phyloP scores from a whole-genome alignment of 176 grass and related monocot species.

The Cenchrus purpureus region DNA sequence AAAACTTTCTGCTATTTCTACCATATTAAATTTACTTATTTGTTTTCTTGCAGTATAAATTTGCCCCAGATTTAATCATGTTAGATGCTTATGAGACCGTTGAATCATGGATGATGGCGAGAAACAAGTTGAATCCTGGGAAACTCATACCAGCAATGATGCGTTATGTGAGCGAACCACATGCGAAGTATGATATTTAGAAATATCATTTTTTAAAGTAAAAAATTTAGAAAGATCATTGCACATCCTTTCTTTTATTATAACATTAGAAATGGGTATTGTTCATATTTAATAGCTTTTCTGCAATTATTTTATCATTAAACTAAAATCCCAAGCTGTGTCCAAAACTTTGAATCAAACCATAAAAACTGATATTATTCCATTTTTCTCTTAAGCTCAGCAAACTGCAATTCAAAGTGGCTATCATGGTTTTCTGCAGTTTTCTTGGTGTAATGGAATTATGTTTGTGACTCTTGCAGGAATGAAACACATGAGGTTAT shows the following conservation, averaged over 20 bases:
- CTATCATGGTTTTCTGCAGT: neutral
- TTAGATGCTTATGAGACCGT: constrained; percentile 97
- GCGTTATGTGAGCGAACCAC: constrained; percentile 98
- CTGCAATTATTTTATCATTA: neutral
- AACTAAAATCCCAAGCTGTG: neutral
- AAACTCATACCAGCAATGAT: constrained; percentile 99
- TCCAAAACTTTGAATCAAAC: constrained; percentile 16
- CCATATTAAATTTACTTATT: constrained; percentile 2
- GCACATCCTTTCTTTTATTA: constrained; percentile 19
- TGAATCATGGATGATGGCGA: constrained; percentile 96
- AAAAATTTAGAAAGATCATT: neutral
- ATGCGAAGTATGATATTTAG: constrained; percentile 74
- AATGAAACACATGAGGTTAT: constrained; percentile 98
- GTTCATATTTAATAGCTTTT: constrained; percentile 1
- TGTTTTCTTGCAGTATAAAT: constrained; percentile 87
- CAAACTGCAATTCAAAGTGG: neutral
- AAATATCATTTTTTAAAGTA: no score
- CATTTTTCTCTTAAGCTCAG: constrained; percentile 20
- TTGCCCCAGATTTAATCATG: constrained; percentile 96
- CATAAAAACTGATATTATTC: constrained; percentile 9
- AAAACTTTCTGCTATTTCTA: neutral
- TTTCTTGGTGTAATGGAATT: constrained; percentile 36
- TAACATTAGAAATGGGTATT: constrained; percentile 5
- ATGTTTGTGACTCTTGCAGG: constrained; percentile 59
- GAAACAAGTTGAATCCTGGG: constrained; percentile 92